A percentile compares a stretch with the other conserved stretches of the same genome.
These are phyloP conservation scores for Rhizopogon roseolus DNA, from an alignment of 768 basidiomycete genomes.

Conservation along the genomic window DNA sequence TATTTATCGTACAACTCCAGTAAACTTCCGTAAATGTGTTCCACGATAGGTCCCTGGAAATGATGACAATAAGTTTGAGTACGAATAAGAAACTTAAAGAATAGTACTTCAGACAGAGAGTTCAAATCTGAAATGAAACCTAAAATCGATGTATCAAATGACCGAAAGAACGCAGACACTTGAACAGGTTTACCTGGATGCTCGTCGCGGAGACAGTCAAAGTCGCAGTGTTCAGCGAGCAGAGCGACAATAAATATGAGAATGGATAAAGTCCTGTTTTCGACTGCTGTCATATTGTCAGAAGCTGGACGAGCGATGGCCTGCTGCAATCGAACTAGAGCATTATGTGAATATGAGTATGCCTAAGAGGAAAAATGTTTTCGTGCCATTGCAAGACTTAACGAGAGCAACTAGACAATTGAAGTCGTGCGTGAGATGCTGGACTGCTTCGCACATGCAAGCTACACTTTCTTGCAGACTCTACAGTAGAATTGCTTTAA, in stretches of 20 bases:
- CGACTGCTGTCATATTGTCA: conserved; percentile 39
- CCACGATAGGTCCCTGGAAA: conserved; percentile 63
- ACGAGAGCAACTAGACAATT: conserved; percentile 70
- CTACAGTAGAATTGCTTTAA: conserved; percentile 30
- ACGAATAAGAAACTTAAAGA: conserved; percentile 1
- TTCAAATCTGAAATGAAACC: conserved; percentile 52
- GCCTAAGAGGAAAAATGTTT: background rate
- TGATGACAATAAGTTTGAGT: background rate
- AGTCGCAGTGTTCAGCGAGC: conserved; percentile 85
- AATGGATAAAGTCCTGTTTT: conserved; percentile 54
- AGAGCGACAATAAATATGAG: conserved; percentile 82
- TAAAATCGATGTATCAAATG: conserved; percentile 50
- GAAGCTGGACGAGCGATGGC: conserved; percentile 40
- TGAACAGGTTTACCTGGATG: conserved; percentile 44
- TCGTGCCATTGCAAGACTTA: conserved; percentile 79
- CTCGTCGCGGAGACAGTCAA: conserved; percentile 69
- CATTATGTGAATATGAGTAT: conserved; percentile 8
- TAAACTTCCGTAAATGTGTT: conserved; percentile 74
- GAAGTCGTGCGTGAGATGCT: conserved; percentile 85
- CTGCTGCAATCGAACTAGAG: conserved; percentile 59
- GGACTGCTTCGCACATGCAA: conserved; percentile 84
- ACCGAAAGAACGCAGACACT: background rate
- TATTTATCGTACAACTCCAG: conserved; percentile 70
- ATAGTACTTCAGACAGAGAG: background rate
- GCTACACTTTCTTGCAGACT: conserved; percentile 89